These are phyloP conservation scores for Rhodotorula graminis DNA, from an alignment of 768 basidiomycete genomes.

Conservation along the genomic window DNA sequence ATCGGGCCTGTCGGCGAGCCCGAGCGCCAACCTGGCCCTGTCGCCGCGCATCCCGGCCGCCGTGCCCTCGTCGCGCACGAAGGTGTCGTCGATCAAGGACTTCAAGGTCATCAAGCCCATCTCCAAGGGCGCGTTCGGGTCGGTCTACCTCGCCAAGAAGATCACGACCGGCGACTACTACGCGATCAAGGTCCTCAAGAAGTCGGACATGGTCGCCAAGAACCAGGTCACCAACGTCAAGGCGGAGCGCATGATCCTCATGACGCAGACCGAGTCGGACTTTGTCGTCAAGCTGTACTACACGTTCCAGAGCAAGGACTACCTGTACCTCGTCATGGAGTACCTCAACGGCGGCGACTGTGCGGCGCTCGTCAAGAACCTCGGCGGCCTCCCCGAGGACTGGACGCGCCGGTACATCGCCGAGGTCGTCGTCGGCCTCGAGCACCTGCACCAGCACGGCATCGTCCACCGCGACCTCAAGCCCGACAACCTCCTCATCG, in stretches of 20 bases:
- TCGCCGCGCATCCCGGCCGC: slow-evolving; percentile 81
- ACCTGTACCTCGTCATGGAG: slow-evolving; percentile 98
- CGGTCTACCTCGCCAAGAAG: slow-evolving; percentile 97
- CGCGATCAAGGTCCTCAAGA: slow-evolving; percentile 99
- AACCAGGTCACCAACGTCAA: slow-evolving; percentile 99
- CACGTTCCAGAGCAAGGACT: slow-evolving; percentile 99
- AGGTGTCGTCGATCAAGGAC: slow-evolving; percentile 91
- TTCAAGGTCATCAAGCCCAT: slow-evolving; percentile 99
- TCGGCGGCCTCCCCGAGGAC: slow-evolving; percentile 90
- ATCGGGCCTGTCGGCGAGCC: slow-evolving; percentile 15
- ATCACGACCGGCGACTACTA: slow-evolving; percentile 96
- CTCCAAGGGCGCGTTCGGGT: slow-evolving; percentile 92
- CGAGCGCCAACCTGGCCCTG: slow-evolving; percentile 45
- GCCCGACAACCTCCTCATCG: slow-evolving; percentile 96
- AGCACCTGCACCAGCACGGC: slow-evolving; percentile 91
- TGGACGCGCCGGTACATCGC: slow-evolving; percentile 97
- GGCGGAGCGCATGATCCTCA: slow-evolving; percentile 97
- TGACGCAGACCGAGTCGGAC: slow-evolving; percentile 92
- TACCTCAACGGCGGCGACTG: slow-evolving; percentile 98
- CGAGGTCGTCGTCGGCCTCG: slow-evolving; percentile 88
- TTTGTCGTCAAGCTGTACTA: slow-evolving; percentile 94
- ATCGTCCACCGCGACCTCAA: slow-evolving; percentile 97
- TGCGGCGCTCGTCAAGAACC: slow-evolving; percentile 88
- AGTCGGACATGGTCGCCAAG: slow-evolving; percentile 99
- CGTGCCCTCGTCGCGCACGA: slow-evolving; percentile 69